Conservation (phyloP, 2,329 filamentous ascomycete species). For the Talaromyces sp. region DNA sequence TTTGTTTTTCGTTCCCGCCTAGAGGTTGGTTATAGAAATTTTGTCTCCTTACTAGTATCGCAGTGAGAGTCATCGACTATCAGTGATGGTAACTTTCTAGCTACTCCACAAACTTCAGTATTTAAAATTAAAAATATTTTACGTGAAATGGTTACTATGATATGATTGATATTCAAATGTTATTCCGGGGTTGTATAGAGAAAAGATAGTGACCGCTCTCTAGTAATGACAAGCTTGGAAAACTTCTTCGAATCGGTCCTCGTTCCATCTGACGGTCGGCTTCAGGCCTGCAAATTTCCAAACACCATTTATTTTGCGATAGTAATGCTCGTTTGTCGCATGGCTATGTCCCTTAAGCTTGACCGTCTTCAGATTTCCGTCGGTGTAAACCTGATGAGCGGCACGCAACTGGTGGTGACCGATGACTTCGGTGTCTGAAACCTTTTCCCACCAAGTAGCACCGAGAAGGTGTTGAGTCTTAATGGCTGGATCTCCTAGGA, state of each 20-base stretch:
- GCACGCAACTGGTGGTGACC: slow-evolving; percentile 61
- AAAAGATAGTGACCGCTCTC: background rate
- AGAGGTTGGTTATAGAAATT: background rate
- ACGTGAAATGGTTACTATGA: background rate
- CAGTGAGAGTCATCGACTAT: no score
- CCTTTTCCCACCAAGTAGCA: slow-evolving; percentile 53
- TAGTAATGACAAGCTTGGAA: slow-evolving; percentile 29
- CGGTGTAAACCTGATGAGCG: slow-evolving; percentile 58
- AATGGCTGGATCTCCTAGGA: slow-evolving; percentile 58
- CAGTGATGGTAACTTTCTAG: background rate
- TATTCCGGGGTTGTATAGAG: background rate
- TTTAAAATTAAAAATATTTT: background rate
- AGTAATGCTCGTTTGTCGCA: slow-evolving; percentile 55
- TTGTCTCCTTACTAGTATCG: background rate
- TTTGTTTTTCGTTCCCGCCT: background rate
- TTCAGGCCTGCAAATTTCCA: slow-evolving; percentile 59
- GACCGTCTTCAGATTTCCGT: slow-evolving; percentile 45
- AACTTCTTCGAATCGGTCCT: slow-evolving; percentile 56
- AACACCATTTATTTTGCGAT: slow-evolving; percentile 54
- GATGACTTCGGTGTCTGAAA: slow-evolving; percentile 55
- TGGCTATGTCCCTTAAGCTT: slow-evolving; percentile 59
- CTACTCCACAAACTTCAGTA: background rate
- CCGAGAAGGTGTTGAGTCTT: slow-evolving; percentile 64
- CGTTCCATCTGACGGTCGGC: slow-evolving; percentile 54
- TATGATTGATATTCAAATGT: background rate